Percentiles rank a stretch among this genome's conserved stretches.
Evolutionary conservation across 176 grass and related monocot genomes (phyloP).

Genomic region (Aegilops speltoides): DNA sequence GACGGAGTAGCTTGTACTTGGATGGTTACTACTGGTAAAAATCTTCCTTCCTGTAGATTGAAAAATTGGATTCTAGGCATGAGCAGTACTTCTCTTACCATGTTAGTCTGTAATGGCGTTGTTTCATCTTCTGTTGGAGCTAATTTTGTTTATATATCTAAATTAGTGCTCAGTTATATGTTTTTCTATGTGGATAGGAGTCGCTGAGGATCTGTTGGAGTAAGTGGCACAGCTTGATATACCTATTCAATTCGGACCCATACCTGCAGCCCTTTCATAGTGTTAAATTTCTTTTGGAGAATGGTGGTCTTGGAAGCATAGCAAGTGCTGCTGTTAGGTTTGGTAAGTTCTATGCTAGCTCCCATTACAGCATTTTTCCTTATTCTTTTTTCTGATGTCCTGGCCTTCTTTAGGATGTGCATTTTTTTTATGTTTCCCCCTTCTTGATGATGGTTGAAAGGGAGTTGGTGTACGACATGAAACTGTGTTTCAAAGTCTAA

Average conservation of each 20-base stretch:
- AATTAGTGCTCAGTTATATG: slow-evolving; percentile 15
- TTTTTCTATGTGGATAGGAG: slow-evolving; percentile 32
- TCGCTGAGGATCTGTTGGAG: slow-evolving; percentile 44
- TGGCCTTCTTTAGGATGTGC: not conserved
- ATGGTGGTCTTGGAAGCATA: slow-evolving; percentile 65
- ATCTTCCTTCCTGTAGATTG: not conserved
- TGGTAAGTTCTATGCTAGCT: slow-evolving; percentile 48
- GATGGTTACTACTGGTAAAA: slow-evolving; percentile 59
- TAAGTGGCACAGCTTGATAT: slow-evolving; percentile 59
- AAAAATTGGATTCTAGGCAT: not conserved
- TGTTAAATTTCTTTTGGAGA: slow-evolving; percentile 69
- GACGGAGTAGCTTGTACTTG: slow-evolving; percentile 48
- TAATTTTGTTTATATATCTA: not conserved
- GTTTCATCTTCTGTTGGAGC: not conserved
- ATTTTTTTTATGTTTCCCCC: not conserved
- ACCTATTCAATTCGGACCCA: slow-evolving; percentile 47
- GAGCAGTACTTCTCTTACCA: not conserved
- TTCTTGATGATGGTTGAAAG: slow-evolving; percentile 7
- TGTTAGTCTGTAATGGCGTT: not conserved
- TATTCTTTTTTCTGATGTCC: not conserved
- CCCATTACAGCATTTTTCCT: not conserved
- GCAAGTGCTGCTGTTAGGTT: slow-evolving; percentile 50
- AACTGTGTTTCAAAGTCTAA: not conserved
- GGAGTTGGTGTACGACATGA: not conserved
- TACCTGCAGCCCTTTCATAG: slow-evolving; percentile 61